A percentile compares a stretch with the other conserved stretches of the same genome.
phyloP scores from a whole-genome alignment of 1,284 basidiomycete genomes.

The Pseudomicrostroma phylloplanum region DNA sequence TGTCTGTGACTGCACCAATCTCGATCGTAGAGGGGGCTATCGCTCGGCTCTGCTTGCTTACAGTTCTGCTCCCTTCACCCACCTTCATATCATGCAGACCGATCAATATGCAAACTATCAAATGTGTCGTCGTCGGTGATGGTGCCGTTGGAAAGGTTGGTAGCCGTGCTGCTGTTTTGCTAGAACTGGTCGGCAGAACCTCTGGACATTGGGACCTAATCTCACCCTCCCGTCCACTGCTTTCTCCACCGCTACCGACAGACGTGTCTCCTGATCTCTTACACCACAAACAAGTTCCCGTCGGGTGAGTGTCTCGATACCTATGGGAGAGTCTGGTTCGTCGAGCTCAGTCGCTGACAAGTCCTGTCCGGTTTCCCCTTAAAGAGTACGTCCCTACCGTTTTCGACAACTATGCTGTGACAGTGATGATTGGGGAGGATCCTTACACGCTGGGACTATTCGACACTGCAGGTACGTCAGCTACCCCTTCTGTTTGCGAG shows the following conservation, averaged over 20 bases:
- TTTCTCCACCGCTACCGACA: constrained; percentile 49
- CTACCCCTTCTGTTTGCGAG: too few species aligned
- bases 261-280: constrained; percentile 98
- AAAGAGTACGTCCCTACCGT: constrained; percentile 53
- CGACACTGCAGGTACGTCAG: constrained; percentile 79
- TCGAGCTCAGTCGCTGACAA: background rate
- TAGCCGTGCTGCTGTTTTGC: constrained; percentile 14
- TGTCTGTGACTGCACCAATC: too few species aligned
- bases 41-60: too few species aligned
- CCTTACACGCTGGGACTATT: constrained; percentile 97
- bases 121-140: constrained; percentile 96
- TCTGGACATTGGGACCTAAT: background rate
- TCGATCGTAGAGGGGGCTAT: too few species aligned
- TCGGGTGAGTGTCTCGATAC: constrained; percentile 17
- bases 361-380: constrained; percentile 23
- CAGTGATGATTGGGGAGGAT: constrained; percentile 99
- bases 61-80: too few species aligned
- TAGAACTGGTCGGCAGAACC: background rate
- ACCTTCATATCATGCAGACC: too few species aligned
- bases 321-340: background rate
- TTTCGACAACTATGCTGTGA: constrained; percentile 96
- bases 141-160: constrained; percentile 98
- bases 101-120: constrained; percentile 50
- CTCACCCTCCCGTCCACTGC: background rate
- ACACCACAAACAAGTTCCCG: constrained; percentile 80